Base-by-base conservation (phyloP, 768 basidiomycete species). In the Trametes coccinea region DNA sequence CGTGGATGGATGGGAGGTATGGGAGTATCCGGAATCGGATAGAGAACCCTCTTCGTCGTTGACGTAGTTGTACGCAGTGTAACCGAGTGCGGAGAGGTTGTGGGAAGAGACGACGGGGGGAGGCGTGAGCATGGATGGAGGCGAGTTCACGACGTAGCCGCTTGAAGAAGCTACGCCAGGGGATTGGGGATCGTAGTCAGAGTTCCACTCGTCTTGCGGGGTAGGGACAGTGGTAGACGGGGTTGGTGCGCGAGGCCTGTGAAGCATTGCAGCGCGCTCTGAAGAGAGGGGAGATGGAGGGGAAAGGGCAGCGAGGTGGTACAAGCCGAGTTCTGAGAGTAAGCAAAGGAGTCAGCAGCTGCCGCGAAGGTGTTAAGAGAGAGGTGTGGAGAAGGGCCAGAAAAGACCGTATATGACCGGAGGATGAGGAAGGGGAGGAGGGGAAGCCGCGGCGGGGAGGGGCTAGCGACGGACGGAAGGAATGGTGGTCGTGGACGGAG, bases 191-290 rank as follows among this genome's bases (percentile, higher is more conserved):
- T 70, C 71, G 59, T 63, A 64, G 43, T 67, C 65, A 34, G 62
- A 62, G 16, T 61, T 61, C 68, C 69, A 69, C 57, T 69, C 68
- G 64, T 69, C 70, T 61, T 68, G 67, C 34, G 60, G 61, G 37
- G 62, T 53, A 16, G 60, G 60, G 40, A 60, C 66, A 53, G 70
- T 68, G 37, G 70, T 68, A 39, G 74, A 71, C 37, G 77, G 75
- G 8, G 78, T 75, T 16, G 77, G 75, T 37, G 77, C 75, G 72
- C 76, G 78, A 72, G 78, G 73, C 67, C 75, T 76, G 56, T 67
- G 64, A 58, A 71, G 60, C 66, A 71, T 71, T 50, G 57, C 56
- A 17, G 67, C 67, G 31, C 66, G 66, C 55, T 65, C 69, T 49
- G 72, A 70, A 47, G 76, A 74, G 69, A 73, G 68, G 43, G 73